Evolutionary conservation across 345 rosid genomes (phyloP), one percentile per base, ranked within the genome.

Genomic region (Jatropha curcas): DNA sequence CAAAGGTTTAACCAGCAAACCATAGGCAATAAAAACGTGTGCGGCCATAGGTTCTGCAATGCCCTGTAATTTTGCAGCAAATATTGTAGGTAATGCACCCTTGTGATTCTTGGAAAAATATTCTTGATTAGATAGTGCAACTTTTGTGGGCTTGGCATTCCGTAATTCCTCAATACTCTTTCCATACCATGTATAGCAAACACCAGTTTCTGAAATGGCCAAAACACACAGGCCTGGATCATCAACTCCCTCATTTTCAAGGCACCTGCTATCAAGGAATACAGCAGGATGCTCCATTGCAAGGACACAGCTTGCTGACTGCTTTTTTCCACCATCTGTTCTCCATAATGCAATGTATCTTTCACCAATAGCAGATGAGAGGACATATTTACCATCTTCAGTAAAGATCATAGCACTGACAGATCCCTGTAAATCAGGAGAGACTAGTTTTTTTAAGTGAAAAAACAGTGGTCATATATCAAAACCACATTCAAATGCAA

Each of bases 241-340:
- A 71, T 82, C 83, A 71, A 19, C 83, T 76, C 74, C 81, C 59
- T 59, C 82, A 62, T 76, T 72, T 17, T 77, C 75, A 76, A 83
- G 77, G 77, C 85, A 72, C 88, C 71, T 81, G 80, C 92, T 59
- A 77, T 95, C 98, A 68, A 95, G 71, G 16, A 81, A 90, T 58
- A 92, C 89, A 33, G 97, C 93, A 73, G 99, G 98, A 82, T 95
- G 91, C 77, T 92, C 99, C 89, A 95, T 81, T 56, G 99, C 88
- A 79, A 95, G 95, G 70, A 89, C 89, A 84, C 97, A 95, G 81
- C 89, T 87, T 72, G 94, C 96, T 27, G 98, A 91, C 80, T 87
- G 88, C 72, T 81, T 91, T 82, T 88, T 89, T 46, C 82, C 82
- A 68, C 96, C 89, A 74, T 80, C 92, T 37, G 85, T 80, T 80